These are phyloP conservation scores for Phellopilus nigrolimitatus DNA, from an alignment of 1,284 basidiomycete species.

Conservation along the genomic window DNA sequence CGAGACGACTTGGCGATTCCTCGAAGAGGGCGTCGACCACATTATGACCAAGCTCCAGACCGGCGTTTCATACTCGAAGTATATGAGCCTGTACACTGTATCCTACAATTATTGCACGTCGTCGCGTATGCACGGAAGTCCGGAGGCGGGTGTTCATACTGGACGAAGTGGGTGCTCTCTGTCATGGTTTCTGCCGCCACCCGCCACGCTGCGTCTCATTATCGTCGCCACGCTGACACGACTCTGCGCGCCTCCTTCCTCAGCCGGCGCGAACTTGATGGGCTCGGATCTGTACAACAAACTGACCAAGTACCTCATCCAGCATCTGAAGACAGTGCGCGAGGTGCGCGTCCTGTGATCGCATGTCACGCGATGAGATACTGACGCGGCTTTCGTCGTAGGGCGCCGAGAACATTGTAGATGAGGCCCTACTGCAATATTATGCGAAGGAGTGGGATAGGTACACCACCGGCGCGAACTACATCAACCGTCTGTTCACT, in stretches of 20 bases:
- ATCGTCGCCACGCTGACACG: constrained; percentile 18
- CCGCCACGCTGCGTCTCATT: constrained; percentile 1
- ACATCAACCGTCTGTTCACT: constrained; percentile 92
- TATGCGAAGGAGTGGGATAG: constrained; percentile 94
- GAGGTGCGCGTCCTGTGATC: constrained; percentile 40
- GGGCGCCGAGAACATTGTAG: constrained; percentile 78
- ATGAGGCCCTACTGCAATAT: constrained; percentile 85
- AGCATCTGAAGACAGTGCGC: constrained; percentile 68
- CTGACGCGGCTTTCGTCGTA: constrained; percentile 30
- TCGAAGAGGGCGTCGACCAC: constrained; percentile 87
- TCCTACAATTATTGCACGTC: constrained; percentile 97
- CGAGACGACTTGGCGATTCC: constrained; percentile 84
- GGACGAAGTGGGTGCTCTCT: constrained; percentile 52
- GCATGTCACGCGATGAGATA: constrained; percentile 17
- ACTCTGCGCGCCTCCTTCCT: constrained; percentile 24
- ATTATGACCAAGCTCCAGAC: constrained; percentile 88
- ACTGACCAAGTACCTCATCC: constrained; percentile 79
- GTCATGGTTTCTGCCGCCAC: constrained; percentile 16
- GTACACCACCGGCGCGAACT: constrained; percentile 95
- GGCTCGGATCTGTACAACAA: constrained; percentile 93
- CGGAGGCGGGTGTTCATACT: constrained; percentile 44
- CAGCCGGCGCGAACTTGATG: constrained; percentile 91
- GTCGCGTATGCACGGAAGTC: constrained; percentile 71
- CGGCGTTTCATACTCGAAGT: constrained; percentile 88
- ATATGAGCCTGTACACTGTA: constrained; percentile 90